Conservation (phyloP, 805 yeast species). For the Lipomyces anomalus region DNA sequence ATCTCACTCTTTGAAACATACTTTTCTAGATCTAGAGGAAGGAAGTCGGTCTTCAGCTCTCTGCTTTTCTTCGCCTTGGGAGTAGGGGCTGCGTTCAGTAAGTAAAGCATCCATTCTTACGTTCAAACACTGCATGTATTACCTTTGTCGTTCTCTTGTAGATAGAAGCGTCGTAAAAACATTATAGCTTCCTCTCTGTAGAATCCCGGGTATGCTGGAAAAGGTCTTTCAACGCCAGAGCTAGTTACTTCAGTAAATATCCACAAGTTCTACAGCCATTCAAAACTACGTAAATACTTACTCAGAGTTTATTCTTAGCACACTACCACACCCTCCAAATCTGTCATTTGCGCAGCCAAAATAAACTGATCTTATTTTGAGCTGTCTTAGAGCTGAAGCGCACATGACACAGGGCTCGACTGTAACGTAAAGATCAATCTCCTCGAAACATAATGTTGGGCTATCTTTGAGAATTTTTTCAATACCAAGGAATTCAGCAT, state of each 20-base stretch:
- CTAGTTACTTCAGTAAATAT: constrained; percentile 2
- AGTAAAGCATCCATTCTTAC: background rate
- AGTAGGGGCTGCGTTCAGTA: constrained; percentile 52
- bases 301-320: constrained; percentile 54
- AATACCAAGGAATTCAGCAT: constrained; percentile 87
- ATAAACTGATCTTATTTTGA: constrained; percentile 64
- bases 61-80: constrained; percentile 65
- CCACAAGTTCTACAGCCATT: background rate
- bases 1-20: constrained; percentile 18
- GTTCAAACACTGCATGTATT: background rate
- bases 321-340: constrained; percentile 95
- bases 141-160: constrained; percentile 66
- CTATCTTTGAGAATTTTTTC: constrained; percentile 42
- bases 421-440: constrained; percentile 76
- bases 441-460: constrained; percentile 38
- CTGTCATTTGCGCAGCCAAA: constrained; percentile 94
- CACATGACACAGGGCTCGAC: constrained; percentile 99
- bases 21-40: constrained; percentile 15
- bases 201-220: constrained; percentile 65
- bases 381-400: constrained; percentile 81
- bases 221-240: constrained; percentile 14
- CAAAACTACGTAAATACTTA: constrained; percentile 15
- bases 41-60: constrained; percentile 45
- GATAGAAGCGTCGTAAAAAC: constrained; percentile 73
- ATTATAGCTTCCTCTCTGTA: constrained; percentile 76